These are phyloP conservation scores for Austroboletus novae-zelandiae DNA, from an alignment of 1,284 basidiomycete species.

Conservation along the genomic window DNA sequence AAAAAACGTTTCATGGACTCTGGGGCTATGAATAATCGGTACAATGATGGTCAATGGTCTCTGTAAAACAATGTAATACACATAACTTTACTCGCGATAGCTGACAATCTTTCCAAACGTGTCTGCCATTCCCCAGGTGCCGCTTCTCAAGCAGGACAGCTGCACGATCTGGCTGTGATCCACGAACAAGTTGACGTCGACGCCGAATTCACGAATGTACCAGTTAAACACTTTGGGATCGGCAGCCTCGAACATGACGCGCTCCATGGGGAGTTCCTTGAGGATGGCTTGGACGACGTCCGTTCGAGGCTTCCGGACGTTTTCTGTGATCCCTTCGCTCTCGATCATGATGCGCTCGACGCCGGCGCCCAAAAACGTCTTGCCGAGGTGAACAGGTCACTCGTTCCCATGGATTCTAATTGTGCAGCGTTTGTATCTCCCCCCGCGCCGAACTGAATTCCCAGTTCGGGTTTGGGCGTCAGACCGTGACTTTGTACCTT, in stretches of 20 bases:
- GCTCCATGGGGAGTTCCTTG: conserved; percentile 40
- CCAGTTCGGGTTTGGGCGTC: conserved; percentile 41
- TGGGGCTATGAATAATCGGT: neutral
- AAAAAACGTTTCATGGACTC: neutral
- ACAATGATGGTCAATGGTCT: neutral
- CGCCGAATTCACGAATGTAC: conserved; percentile 45
- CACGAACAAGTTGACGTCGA: conserved; percentile 45
- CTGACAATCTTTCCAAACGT: conserved; percentile 34
- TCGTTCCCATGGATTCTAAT: conserved; percentile 6
- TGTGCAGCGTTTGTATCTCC: conserved; percentile 8
- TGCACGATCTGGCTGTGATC: conserved; percentile 49
- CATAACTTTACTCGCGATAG: conserved; percentile 10
- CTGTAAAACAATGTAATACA: neutral
- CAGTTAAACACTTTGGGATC: conserved; percentile 35
- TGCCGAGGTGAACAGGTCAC: conserved; percentile 37
- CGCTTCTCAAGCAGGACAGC: conserved; percentile 43
- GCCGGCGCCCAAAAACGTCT: conserved; percentile 42
- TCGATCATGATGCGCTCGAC: conserved; percentile 50
- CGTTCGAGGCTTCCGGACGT: conserved; percentile 42
- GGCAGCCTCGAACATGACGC: conserved; percentile 49
- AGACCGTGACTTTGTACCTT: conserved; percentile 40
- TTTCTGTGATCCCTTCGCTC: conserved; percentile 49
- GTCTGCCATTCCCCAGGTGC: conserved; percentile 46
- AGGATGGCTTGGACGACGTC: conserved; percentile 46
- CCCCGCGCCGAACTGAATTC: conserved; percentile 15